Conservation (phyloP, 345 rosid genomes). For the Salix arbutifolia region DNA sequence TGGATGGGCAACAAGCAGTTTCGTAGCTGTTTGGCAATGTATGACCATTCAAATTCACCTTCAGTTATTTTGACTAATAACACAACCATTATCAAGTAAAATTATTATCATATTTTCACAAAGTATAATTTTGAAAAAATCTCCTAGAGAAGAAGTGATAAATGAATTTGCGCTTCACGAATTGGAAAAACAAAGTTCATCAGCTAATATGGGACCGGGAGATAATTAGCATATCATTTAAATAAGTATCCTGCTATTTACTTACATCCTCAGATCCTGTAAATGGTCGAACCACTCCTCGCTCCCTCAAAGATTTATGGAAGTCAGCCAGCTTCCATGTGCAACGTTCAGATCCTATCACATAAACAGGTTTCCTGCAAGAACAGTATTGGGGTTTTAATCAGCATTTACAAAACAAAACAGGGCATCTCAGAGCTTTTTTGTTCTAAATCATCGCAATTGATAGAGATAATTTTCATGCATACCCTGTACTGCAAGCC, state of each 20-base stretch:
- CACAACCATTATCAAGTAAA: neutral
- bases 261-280: constrained; percentile 94
- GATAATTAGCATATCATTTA: neutral
- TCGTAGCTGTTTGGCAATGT: neutral
- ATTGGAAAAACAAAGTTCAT: neutral
- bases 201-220: neutral
- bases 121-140: neutral
- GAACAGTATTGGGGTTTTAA: neutral
- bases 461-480: constrained; percentile 2
- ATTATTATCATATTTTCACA: neutral
- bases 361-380: constrained; percentile 87
- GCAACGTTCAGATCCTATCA: constrained; percentile 77
- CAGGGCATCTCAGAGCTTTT: neutral
- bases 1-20: neutral
- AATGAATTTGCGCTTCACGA: neutral
- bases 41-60: neutral
- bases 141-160: neutral
- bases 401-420: constrained; percentile 6
- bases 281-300: constrained; percentile 80
- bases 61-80: neutral
- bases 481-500: constrained; percentile 96
- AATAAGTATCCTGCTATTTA: neutral
- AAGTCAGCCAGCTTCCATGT: constrained; percentile 86
- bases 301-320: constrained; percentile 74
- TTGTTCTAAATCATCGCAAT: constrained; percentile 1